phyloP scores from a whole-genome alignment of 2,329 filamentous ascomycete species.

The Alternaria sp. region DNA sequence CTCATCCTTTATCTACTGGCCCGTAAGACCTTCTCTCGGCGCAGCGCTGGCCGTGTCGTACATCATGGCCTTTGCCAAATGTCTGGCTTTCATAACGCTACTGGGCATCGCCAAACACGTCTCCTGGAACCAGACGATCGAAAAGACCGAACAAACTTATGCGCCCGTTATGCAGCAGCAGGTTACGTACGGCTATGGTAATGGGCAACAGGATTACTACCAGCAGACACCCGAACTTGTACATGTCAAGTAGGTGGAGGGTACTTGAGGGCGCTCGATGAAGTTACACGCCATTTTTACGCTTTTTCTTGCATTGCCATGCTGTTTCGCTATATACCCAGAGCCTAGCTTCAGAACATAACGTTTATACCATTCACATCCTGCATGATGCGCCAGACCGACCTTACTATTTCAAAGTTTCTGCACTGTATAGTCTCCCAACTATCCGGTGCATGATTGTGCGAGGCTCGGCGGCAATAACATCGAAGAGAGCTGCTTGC shows the following conservation, averaged over 20 bases:
- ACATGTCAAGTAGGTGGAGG: neutral
- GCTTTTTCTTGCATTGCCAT: neutral
- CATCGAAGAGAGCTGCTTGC: neutral
- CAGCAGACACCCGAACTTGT: slow-evolving; percentile 19
- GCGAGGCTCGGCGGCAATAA: neutral
- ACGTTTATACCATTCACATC: neutral
- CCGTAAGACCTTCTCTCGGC: neutral
- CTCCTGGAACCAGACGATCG: slow-evolving; percentile 9
- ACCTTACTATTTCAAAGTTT: neutral
- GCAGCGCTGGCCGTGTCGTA: slow-evolving; percentile 12
- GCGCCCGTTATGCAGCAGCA: slow-evolving; percentile 9
- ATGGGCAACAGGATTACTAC: slow-evolving; percentile 20
- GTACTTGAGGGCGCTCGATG: neutral
- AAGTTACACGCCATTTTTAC: neutral
- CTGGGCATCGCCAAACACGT: slow-evolving; percentile 28
- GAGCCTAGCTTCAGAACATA: neutral
- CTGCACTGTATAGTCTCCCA: neutral
- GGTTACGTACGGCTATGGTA: slow-evolving; percentile 12
- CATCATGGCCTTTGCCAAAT: slow-evolving; percentile 21
- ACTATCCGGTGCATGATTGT: neutral
- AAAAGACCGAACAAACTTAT: neutral
- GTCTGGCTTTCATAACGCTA: slow-evolving; percentile 25
- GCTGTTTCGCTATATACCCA: neutral
- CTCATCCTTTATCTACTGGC: neutral
- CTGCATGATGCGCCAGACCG: neutral